Conservation (phyloP, 177 flowering plant genomes). For the Vitis hybrid region DNA sequence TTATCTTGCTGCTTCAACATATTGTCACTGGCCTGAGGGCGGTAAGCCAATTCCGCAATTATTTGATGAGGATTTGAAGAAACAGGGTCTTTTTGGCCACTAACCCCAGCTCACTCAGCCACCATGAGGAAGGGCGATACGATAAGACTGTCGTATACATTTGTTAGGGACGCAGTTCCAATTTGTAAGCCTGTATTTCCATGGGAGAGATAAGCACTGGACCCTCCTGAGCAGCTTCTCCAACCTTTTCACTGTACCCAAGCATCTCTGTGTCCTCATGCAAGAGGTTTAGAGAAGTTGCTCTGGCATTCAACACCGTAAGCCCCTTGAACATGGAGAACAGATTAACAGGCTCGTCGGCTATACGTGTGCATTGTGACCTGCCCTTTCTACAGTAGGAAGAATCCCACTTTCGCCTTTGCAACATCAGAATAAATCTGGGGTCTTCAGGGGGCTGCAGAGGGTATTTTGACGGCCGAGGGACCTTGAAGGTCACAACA, state of each 20-base stretch:
- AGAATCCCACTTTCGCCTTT: conserved; percentile 77
- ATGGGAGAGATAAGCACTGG: conserved; percentile 75
- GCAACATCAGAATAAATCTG: conserved; percentile 66
- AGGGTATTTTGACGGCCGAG: conserved; percentile 63
- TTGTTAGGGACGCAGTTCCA: conserved; percentile 60
- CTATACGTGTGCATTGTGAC: conserved; percentile 54
- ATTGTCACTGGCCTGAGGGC: no score
- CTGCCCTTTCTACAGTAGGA: conserved; percentile 66
- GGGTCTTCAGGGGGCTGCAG: conserved; percentile 54
- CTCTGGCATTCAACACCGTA: conserved; percentile 52
- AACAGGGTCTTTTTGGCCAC: not conserved
- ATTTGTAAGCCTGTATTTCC: conserved; percentile 95
- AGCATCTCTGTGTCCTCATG: conserved; percentile 82
- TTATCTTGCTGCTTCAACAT: no score
- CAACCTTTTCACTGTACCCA: conserved; percentile 65
- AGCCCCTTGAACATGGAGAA: conserved; percentile 72
- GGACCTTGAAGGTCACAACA: conserved; percentile 84
- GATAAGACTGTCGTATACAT: conserved; percentile 11
- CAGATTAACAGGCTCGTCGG: conserved; percentile 67
- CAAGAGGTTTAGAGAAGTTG: conserved; percentile 85
- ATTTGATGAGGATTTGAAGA: not conserved
- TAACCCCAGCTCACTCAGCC: not conserved
- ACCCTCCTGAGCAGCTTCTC: conserved; percentile 69
- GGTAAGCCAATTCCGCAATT: no score
- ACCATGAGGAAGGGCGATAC: not conserved